Evolutionary conservation across 129 eudicot species (phyloP).

Genomic region (Deinandra increscens): DNA sequence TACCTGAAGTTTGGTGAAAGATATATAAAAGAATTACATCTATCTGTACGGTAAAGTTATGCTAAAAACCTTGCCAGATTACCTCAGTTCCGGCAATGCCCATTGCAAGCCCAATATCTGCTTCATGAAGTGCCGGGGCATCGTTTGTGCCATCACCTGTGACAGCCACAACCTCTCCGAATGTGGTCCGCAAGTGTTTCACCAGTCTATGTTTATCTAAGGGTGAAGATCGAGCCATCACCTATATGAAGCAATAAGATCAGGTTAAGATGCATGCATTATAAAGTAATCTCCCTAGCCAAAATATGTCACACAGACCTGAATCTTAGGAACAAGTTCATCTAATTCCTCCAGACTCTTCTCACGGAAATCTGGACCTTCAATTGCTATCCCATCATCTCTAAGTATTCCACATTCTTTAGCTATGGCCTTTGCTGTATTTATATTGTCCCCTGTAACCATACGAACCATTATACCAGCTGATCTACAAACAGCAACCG

Average conservation of each 20-base stretch:
- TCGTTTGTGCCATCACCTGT: slow-evolving; percentile 99
- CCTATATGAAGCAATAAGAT: slow-evolving; percentile 35
- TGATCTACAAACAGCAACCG: slow-evolving; percentile 89
- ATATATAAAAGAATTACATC: neutral
- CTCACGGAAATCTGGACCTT: slow-evolving; percentile 97
- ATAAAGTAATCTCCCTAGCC: neutral
- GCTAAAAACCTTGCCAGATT: slow-evolving; percentile 10
- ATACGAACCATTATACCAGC: slow-evolving; percentile 89
- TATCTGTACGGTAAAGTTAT: neutral
- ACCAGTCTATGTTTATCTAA: slow-evolving; percentile 91
- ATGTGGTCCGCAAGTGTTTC: slow-evolving; percentile 88
- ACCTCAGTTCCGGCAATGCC: slow-evolving; percentile 99
- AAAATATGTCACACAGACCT: slow-evolving; percentile 38
- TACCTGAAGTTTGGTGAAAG: slow-evolving; percentile 47
- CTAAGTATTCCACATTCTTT: slow-evolving; percentile 97
- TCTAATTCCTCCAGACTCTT: slow-evolving; percentile 64
- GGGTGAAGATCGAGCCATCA: slow-evolving; percentile 98
- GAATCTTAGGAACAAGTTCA: slow-evolving; percentile 80
- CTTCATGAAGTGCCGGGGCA: slow-evolving; percentile 99
- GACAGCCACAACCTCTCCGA: slow-evolving; percentile 93
- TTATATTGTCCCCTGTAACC: slow-evolving; percentile 97
- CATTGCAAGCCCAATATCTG: slow-evolving; percentile 99
- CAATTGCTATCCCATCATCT: slow-evolving; percentile 88
- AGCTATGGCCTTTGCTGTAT: slow-evolving; percentile 95
- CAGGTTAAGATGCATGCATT: neutral